A percentile compares a stretch with the other conserved stretches of the same genome.
phyloP scores from a whole-genome alignment of 1,284 basidiomycete species.

The Anthracocystis walkeri region DNA sequence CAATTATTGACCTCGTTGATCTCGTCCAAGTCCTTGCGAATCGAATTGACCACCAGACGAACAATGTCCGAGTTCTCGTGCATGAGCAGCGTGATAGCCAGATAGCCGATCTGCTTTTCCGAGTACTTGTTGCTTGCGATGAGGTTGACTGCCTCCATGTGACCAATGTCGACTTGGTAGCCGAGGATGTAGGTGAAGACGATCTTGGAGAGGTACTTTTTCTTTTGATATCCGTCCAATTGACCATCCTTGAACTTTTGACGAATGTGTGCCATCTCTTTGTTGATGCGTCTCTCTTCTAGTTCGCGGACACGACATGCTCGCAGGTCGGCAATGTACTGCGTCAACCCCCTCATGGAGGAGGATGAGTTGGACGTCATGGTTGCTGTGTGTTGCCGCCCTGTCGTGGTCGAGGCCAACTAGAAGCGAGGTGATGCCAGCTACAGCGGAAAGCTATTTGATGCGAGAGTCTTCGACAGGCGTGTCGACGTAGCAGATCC shows the following conservation, averaged over 20 bases:
- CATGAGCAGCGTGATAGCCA: constrained; percentile 96
- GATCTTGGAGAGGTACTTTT: constrained; percentile 92
- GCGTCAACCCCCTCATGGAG: constrained; percentile 62
- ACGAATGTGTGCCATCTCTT: constrained; percentile 99
- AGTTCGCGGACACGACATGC: constrained; percentile 74
- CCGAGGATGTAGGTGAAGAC: constrained; percentile 99
- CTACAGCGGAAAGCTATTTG: too few species aligned
- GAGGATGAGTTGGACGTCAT: constrained; percentile 53
- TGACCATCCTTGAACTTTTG: constrained; percentile 99
- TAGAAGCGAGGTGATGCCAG: too few species aligned
- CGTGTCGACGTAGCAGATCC: neutral
- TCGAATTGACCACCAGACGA: constrained; percentile 94
- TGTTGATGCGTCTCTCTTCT: constrained; percentile 97
- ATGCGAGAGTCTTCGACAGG: neutral
- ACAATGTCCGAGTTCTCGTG: constrained; percentile 98
- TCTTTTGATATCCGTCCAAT: constrained; percentile 97
- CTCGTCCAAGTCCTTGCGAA: constrained; percentile 95
- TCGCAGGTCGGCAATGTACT: constrained; percentile 99
- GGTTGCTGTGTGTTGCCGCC: neutral
- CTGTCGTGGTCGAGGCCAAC: neutral
- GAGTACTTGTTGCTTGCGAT: constrained; percentile 95
- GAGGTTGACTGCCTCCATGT: constrained; percentile 99
- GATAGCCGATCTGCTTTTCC: constrained; percentile 99
- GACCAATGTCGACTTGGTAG: constrained; percentile 97
- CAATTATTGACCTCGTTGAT: constrained; percentile 96